Conservation (phyloP, 2,329 filamentous ascomycete species). For the Botryosphaeria dothidea region DNA sequence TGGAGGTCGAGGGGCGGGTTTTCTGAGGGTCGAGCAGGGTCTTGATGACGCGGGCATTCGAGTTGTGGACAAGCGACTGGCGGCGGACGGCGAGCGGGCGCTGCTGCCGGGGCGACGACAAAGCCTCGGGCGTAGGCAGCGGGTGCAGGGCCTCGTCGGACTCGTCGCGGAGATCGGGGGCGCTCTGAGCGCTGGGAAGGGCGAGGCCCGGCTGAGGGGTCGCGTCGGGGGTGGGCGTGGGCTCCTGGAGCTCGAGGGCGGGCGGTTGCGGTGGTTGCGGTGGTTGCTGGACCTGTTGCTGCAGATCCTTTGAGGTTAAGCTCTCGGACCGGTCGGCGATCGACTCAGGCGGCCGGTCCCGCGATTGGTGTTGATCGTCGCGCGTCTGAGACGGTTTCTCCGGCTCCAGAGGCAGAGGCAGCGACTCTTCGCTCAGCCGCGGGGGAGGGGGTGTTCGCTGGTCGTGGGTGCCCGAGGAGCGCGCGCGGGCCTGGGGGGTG, state of each 20-base stretch:
- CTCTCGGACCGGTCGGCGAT: slow-evolving; percentile 23
- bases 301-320: slow-evolving; percentile 27
- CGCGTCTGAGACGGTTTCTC: slow-evolving; percentile 1
- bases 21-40: slow-evolving; percentile 51
- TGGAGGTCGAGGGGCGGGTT: slow-evolving; percentile 28
- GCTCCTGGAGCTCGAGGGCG: slow-evolving; percentile 34
- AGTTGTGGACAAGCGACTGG: slow-evolving; percentile 40
- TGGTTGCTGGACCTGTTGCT: slow-evolving; percentile 21
- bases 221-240: slow-evolving; percentile 34
- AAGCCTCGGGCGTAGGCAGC: slow-evolving; percentile 18
- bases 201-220: slow-evolving; percentile 25
- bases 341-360: slow-evolving; percentile 19
- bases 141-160: slow-evolving; percentile 14
- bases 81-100: slow-evolving; percentile 27
- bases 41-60: slow-evolving; percentile 49
- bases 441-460: neutral
- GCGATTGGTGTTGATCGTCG: slow-evolving; percentile 14
- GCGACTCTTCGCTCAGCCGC: slow-evolving; percentile 8
- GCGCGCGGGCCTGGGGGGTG: neutral
- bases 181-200: neutral
- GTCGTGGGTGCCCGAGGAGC: slow-evolving; percentile 4
- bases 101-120: slow-evolving; percentile 9
- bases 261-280: slow-evolving; percentile 25
- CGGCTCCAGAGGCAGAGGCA: slow-evolving; percentile 6
- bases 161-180: slow-evolving; percentile 11